Conservation (phyloP, 805 yeast genomes). For the Saccharomycopsis selenospora region DNA sequence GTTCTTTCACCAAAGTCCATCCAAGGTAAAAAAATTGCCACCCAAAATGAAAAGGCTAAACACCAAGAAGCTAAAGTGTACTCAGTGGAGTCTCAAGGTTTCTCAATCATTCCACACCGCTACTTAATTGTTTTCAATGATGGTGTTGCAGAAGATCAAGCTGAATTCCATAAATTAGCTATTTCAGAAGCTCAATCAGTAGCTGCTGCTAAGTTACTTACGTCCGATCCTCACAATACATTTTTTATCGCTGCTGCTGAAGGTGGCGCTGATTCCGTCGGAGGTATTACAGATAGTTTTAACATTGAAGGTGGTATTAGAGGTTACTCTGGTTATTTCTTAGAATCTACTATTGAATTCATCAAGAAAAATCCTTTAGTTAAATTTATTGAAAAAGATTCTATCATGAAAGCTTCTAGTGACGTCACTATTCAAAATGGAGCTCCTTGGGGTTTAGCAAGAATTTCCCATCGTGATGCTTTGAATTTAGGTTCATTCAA, state of each 20-base stretch:
- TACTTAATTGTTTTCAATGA: constrained; percentile 84
- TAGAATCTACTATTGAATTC: constrained; percentile 62
- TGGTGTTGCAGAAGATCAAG: constrained; percentile 44
- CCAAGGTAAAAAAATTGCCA: too few relatives aligned
- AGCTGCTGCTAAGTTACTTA: constrained; percentile 32
- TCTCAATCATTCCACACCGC: constrained; percentile 55
- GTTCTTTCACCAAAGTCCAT: too few relatives aligned
- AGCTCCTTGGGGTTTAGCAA: constrained; percentile 92
- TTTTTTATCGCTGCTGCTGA: constrained; percentile 32
- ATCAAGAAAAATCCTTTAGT: constrained; percentile 61
- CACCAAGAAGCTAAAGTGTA: constrained; percentile 12
- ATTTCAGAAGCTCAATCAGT: constrained; percentile 47
- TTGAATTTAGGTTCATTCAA: constrained; percentile 62
- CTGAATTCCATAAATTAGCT: constrained; percentile 61
- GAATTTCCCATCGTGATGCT: constrained; percentile 77
- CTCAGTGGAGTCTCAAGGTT: constrained; percentile 35
- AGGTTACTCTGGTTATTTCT: constrained; percentile 84
- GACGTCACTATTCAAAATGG: constrained; percentile 75
- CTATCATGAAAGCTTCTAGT: constrained; percentile 47
- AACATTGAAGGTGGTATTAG: constrained; percentile 36
- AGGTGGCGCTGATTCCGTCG: constrained; percentile 6
- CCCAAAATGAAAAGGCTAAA: too few relatives aligned
- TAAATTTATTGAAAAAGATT: constrained; percentile 57
- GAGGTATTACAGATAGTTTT: too few relatives aligned
- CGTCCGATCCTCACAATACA: constrained; percentile 29